phyloP scores from a whole-genome alignment of 768 basidiomycete species.

The Termitomyces sp. region DNA sequence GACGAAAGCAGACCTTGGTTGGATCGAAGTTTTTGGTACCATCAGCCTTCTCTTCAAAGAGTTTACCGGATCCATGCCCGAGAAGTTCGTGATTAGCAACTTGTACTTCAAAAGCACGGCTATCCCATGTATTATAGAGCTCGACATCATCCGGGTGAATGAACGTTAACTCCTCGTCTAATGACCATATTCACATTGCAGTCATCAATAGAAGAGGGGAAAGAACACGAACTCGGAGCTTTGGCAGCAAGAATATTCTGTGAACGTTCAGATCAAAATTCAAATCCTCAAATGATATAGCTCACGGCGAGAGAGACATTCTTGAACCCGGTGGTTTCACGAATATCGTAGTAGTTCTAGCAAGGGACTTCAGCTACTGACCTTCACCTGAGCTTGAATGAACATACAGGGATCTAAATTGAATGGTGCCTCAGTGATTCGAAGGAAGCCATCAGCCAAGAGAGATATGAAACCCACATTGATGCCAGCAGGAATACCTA shows the following conservation, averaged over 20 bases:
- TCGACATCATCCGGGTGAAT: constrained; percentile 75
- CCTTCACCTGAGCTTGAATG: background rate
- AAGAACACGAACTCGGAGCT: constrained; percentile 57
- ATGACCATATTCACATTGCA: background rate
- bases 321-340: constrained; percentile 83
- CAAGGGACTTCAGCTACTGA: background rate
- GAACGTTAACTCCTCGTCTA: constrained; percentile 79
- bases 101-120: constrained; percentile 77
- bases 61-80: constrained; percentile 82
- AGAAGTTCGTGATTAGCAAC: constrained; percentile 90
- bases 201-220: background rate
- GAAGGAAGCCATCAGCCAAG: background rate
- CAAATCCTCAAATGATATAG: constrained; percentile 1
- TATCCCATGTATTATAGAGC: constrained; percentile 77
- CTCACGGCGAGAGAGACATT: constrained; percentile 81
- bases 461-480: constrained; percentile 46
- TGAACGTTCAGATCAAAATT: background rate
- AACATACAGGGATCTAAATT: constrained; percentile 60
- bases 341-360: constrained; percentile 80
- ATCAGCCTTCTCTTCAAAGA: constrained; percentile 72
- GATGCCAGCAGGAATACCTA: constrained; percentile 84
- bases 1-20: constrained; percentile 40
- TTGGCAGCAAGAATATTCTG: constrained; percentile 88
- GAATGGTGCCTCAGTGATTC: background rate
- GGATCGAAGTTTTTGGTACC: constrained; percentile 83